Base-by-base conservation (phyloP, 768 basidiomycete species). In the Rhizopogon vulgaris region DNA sequence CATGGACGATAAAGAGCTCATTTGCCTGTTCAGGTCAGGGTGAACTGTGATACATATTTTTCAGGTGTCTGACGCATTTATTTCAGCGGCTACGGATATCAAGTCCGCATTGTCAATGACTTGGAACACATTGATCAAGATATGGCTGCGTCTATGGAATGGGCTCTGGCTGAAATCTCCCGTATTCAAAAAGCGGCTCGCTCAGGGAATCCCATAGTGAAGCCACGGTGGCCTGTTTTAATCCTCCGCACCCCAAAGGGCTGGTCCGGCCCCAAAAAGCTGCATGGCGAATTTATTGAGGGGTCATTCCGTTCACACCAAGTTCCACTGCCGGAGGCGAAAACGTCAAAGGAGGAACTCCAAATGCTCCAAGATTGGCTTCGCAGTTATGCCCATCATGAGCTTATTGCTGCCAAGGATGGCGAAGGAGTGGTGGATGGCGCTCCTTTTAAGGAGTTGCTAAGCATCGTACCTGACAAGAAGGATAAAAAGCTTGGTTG, bases 171-270 rank as follows among this genome's bases (percentile, higher is more conserved):
- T 8, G 84, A 90, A 68, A 89, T 90, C 54, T 76, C 73, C 59
- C 82, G 75, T 57, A 94, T 94, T 47, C 92, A 96, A 64, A 66
- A 68, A 0, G 89, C 86, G 0, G 92, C 93, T 15, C 82, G 93
- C 41, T 73, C 70, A 10, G 88, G 87, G 2, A 78, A 83, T 3
- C 84, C 91, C 14, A 82, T 90, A 56, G 73, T 83, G 48, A 94
- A 94, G 72, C 93, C 93, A n/a, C 78, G 89, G 39, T 94, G 90
- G 90, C 93, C 93, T 3, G 78, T 94, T 63, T 72, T 96, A 56
- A 79, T 94, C 60, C 76, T 94, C 41, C 82, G 92, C 40, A 90
- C 90, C 1, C 90, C 91, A 9, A 95, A 95, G 69, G 81, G 90
- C 24, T 83, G 79, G 73, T 74, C 82, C 6, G 85, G 87, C 4